These are phyloP conservation scores for Epichloe baconii DNA, from an alignment of 2,329 filamentous ascomycete species.

Conservation along the genomic window DNA sequence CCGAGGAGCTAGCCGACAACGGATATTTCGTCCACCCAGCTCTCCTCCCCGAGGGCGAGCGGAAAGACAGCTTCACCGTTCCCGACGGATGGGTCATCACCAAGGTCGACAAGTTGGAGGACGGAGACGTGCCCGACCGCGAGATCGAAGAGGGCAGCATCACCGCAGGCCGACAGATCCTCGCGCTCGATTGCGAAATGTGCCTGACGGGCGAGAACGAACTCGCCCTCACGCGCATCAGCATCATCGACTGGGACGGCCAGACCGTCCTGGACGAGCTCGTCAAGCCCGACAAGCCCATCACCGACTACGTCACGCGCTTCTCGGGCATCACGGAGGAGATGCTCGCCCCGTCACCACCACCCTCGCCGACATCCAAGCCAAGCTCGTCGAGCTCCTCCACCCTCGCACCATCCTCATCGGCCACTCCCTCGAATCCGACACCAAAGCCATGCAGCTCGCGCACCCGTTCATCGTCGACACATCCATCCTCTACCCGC, in stretches of 20 bases:
- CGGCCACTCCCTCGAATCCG: slow-evolving; percentile 71
- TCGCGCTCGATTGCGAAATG: slow-evolving; percentile 95
- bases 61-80: slow-evolving; percentile 35
- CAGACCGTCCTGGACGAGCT: slow-evolving; percentile 74
- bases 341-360: slow-evolving; percentile 76
- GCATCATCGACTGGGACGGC: slow-evolving; percentile 76
- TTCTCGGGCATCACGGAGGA: slow-evolving; percentile 86
- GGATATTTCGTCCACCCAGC: slow-evolving; percentile 78
- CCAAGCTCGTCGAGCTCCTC: slow-evolving; percentile 58
- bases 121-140: slow-evolving; percentile 52
- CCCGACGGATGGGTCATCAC: slow-evolving; percentile 77
- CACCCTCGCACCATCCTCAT: slow-evolving; percentile 61
- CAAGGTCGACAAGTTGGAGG: slow-evolving; percentile 49
- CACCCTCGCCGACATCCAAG: slow-evolving; percentile 70
- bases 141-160: slow-evolving; percentile 71
- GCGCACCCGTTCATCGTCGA: slow-evolving; percentile 91
- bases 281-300: slow-evolving; percentile 79
- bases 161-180: slow-evolving; percentile 64
- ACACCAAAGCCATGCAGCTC: slow-evolving; percentile 71
- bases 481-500: slow-evolving; percentile 79
- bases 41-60: slow-evolving; percentile 47
- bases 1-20: slow-evolving; percentile 66
- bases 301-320: slow-evolving; percentile 82
- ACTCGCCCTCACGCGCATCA: slow-evolving; percentile 79
- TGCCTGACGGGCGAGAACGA: slow-evolving; percentile 71